Conservation (phyloP, 2,329 filamentous ascomycete genomes). For the Magnaporthales sp. region DNA sequence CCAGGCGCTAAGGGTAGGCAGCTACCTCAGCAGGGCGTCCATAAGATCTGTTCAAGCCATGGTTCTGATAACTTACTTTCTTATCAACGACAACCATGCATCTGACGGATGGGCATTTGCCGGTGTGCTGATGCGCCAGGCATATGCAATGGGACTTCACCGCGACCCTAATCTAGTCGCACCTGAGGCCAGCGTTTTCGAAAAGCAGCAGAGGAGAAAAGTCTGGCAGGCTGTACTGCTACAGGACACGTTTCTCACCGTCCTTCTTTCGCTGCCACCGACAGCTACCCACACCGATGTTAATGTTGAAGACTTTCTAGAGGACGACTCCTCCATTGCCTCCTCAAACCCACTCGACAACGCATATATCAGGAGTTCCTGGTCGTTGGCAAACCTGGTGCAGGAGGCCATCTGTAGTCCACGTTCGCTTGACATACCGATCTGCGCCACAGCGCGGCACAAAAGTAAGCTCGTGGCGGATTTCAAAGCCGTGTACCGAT, state of each 20-base stretch:
- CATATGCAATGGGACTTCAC: conserved; percentile 75
- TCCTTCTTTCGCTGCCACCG: conserved; percentile 68
- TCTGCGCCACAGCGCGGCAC: conserved; percentile 58
- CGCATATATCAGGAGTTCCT: conserved; percentile 66
- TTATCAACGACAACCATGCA: conserved; percentile 80
- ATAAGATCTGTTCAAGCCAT: conserved; percentile 69
- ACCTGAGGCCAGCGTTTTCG: conserved; percentile 56
- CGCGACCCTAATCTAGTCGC: conserved; percentile 67
- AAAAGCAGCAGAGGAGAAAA: conserved; percentile 72
- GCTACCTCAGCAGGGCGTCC: conserved; percentile 67
- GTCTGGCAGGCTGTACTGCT: conserved; percentile 75
- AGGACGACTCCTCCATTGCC: conserved; percentile 50
- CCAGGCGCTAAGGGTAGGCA: conserved; percentile 66
- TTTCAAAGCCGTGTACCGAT: conserved; percentile 64
- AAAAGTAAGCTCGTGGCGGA: conserved; percentile 62
- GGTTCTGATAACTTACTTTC: conserved; percentile 74
- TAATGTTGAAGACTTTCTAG: conserved; percentile 61
- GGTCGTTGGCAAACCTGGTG: conserved; percentile 70
- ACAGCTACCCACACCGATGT: conserved; percentile 75
- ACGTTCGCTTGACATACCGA: conserved; percentile 62
- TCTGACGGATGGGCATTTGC: conserved; percentile 78
- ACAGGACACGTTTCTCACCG: conserved; percentile 75
- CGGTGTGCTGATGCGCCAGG: conserved; percentile 66
- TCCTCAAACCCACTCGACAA: conserved; percentile 56
- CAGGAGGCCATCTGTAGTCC: conserved; percentile 70